These are phyloP conservation scores for Papiliotrema laurentii DNA, from an alignment of 1,284 basidiomycete genomes.

Conservation along the genomic window DNA sequence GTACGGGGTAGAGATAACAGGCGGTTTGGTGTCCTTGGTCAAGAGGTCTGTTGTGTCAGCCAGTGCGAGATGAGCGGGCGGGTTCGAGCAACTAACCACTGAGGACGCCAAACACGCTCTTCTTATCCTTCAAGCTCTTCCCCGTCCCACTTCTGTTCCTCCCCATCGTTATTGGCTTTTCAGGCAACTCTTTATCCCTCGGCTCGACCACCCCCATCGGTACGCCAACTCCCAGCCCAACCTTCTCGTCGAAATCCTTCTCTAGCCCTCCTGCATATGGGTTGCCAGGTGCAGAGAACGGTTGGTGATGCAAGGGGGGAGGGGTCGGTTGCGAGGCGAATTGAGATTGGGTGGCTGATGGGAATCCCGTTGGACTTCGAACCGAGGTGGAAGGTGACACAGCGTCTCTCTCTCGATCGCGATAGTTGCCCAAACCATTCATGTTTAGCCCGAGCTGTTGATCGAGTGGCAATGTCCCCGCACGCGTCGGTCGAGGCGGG, in stretches of 20 bases:
- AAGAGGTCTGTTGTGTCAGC: slow-evolving; percentile 60
- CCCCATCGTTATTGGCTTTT: slow-evolving; percentile 33
- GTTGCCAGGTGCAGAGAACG: slow-evolving; percentile 29
- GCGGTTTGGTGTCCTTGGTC: slow-evolving; percentile 58
- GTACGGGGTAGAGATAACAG: slow-evolving; percentile 93
- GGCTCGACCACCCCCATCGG: slow-evolving; percentile 28
- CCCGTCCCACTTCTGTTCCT: slow-evolving; percentile 46
- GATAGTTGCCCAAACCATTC: slow-evolving; percentile 5
- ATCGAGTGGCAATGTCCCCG: slow-evolving; percentile 43
- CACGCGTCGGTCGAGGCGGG: slow-evolving; percentile 40
- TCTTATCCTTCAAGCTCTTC: slow-evolving; percentile 48
- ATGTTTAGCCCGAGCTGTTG: slow-evolving; percentile 17
- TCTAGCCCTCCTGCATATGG: slow-evolving; percentile 30
- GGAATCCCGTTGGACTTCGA: slow-evolving; percentile 3
- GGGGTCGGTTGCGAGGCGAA: slow-evolving; percentile 14
- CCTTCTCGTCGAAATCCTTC: slow-evolving; percentile 35
- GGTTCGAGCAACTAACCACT: slow-evolving; percentile 30
- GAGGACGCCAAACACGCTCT: slow-evolving; percentile 48
- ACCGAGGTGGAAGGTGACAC: slow-evolving; percentile 1
- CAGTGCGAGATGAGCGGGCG: background rate
- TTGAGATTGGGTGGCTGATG: slow-evolving; percentile 10
- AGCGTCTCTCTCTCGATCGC: slow-evolving; percentile 7
- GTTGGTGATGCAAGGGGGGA: slow-evolving; percentile 29
- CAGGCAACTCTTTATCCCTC: slow-evolving; percentile 38
- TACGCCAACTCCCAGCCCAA: slow-evolving; percentile 30